phyloP scores from a whole-genome alignment of 2,329 filamentous ascomycete species.

The Parastagonospora avenae region DNA sequence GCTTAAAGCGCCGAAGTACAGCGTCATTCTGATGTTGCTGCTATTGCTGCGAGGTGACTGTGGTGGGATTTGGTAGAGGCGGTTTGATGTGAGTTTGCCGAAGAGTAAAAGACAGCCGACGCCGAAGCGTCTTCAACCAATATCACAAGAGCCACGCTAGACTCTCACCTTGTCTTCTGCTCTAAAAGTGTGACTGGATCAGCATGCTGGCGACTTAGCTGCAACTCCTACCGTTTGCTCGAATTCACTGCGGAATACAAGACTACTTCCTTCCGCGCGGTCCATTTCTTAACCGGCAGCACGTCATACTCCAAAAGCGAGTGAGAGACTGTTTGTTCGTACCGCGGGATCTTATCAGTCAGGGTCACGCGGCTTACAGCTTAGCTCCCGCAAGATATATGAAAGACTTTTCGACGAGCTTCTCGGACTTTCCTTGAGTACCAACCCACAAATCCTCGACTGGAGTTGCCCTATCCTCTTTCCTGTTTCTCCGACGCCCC shows the following conservation, averaged over 20 bases:
- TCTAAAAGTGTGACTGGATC: neutral
- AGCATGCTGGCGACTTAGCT: neutral
- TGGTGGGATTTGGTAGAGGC: neutral
- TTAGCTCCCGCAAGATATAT: too few species aligned
- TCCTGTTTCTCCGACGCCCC: too few species aligned
- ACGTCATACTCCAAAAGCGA: too few species aligned
- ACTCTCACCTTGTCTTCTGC: neutral
- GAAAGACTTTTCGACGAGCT: neutral
- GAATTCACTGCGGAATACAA: neutral
- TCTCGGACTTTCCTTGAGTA: neutral
- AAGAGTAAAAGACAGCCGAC: slow-evolving; percentile 1
- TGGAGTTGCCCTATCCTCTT: too few species aligned
- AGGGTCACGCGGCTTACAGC: too few species aligned
- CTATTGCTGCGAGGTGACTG: neutral
- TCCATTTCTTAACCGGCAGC: too few species aligned
- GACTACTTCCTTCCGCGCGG: neutral
- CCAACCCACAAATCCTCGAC: too few species aligned
- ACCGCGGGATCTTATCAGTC: too few species aligned
- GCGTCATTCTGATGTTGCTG: neutral
- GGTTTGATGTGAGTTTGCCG: slow-evolving; percentile 1
- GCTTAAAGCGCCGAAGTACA: slow-evolving; percentile 1
- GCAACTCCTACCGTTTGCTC: neutral
- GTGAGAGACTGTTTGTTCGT: too few species aligned
- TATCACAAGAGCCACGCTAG: neutral
- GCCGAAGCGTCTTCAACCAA: neutral